phyloP scores from a whole-genome alignment of 345 rosid genomes.

The Corchorus capsularis region DNA sequence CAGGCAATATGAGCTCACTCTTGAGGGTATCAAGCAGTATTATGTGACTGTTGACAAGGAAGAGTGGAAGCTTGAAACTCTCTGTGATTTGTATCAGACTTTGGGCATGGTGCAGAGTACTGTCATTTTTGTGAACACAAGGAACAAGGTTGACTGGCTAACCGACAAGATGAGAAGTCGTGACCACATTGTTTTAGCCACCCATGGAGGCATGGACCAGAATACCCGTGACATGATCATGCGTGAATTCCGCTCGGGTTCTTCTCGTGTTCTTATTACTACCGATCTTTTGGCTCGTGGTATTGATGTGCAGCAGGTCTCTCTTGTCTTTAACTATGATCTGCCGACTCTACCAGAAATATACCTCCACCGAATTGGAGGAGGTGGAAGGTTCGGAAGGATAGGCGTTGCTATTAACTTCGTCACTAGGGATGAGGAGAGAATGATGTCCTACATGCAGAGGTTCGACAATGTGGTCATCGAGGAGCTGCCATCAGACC shows the following conservation, averaged over 20 bases:
- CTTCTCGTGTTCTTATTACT: conserved; percentile 85
- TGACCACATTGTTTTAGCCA: conserved; percentile 90
- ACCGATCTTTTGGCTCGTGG: conserved; percentile 87
- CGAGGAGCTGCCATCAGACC: conserved; percentile 65
- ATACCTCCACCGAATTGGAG: conserved; percentile 83
- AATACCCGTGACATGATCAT: conserved; percentile 83
- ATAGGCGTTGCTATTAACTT: conserved; percentile 87
- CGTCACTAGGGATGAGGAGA: conserved; percentile 63
- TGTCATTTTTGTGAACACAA: conserved; percentile 84
- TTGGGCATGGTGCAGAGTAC: conserved; percentile 77
- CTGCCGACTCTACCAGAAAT: conserved; percentile 88
- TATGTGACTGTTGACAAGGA: conserved; percentile 77
- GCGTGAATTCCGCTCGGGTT: conserved; percentile 88
- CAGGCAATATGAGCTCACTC: conserved; percentile 79
- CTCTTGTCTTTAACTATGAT: conserved; percentile 82
- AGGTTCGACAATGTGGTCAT: conserved; percentile 63
- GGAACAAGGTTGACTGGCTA: conserved; percentile 93
- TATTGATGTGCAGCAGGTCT: conserved; percentile 91
- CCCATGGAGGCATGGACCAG: conserved; percentile 96
- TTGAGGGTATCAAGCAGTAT: conserved; percentile 90
- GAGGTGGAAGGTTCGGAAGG: conserved; percentile 87
- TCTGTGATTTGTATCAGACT: conserved; percentile 82
- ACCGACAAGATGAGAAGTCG: conserved; percentile 80
- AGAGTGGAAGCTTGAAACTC: conserved; percentile 86
- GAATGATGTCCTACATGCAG: conserved; percentile 72